These are phyloP conservation scores for Dioscorea zingiberensis DNA, from an alignment of 106 monocot species.

Conservation along the genomic window DNA sequence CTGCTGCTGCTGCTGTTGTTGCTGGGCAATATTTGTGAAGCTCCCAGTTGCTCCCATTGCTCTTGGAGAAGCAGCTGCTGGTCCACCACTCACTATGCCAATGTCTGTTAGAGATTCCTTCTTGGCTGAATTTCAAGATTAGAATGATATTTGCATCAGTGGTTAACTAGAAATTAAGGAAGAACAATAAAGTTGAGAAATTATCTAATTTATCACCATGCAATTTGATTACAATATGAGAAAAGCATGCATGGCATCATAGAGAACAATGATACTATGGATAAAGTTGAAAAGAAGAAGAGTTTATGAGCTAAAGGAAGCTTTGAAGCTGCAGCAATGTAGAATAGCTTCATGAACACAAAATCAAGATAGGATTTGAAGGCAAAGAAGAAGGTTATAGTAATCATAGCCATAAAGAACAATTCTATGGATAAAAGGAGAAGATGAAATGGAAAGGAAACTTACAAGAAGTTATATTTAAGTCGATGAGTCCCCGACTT, in stretches of 20 bases:
- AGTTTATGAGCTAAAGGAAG: no score
- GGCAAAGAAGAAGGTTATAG: not conserved
- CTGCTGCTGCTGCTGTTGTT: constrained; percentile 20
- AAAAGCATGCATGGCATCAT: no score
- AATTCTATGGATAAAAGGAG: no score
- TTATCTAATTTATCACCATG: no score
- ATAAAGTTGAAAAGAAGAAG: no score
- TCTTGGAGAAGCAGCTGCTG: constrained; percentile 23
- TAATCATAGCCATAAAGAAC: constrained; percentile 1
- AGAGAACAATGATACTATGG: no score
- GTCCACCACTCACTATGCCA: constrained; percentile 57
- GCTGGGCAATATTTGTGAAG: constrained; percentile 14
- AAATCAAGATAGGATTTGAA: not conserved
- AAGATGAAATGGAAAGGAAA: no score
- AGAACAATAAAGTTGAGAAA: no score
- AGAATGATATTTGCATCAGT: not conserved
- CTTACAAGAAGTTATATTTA: constrained; percentile 83
- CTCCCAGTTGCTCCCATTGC: constrained; percentile 9
- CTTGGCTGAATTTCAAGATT: constrained; percentile 51
- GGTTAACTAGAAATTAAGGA: not conserved
- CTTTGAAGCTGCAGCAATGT: no score
- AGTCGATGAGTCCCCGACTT: constrained; percentile 86
- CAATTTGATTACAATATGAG: no score
- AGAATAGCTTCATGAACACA: no score
- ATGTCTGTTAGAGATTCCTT: constrained; percentile 67